These are phyloP conservation scores for Hyaloscypha bicolor DNA, from an alignment of 495 filamentous ascomycete species.

Conservation along the genomic window DNA sequence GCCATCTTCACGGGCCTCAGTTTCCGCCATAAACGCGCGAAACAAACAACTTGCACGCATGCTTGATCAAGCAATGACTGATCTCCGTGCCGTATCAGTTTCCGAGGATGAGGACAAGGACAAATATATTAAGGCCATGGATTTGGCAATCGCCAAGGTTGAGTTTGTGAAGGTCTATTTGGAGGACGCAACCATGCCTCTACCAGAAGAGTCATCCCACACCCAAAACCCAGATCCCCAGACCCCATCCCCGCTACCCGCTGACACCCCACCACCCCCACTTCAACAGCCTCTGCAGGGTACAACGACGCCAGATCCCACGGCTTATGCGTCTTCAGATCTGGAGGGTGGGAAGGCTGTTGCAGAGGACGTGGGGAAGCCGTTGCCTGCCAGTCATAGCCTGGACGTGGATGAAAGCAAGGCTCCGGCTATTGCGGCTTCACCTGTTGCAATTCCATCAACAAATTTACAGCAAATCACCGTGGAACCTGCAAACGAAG, in stretches of 20 bases:
- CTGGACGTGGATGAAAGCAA: not conserved
- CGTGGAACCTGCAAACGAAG: constrained; percentile 51
- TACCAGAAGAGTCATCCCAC: constrained; percentile 18
- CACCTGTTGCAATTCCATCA: not conserved
- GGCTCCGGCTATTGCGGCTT: not conserved
- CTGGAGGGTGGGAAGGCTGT: not conserved
- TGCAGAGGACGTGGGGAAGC: not conserved
- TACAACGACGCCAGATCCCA: not conserved
- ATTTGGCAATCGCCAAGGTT: constrained; percentile 68
- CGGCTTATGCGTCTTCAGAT: not conserved
- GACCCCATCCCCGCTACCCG: constrained; percentile 7
- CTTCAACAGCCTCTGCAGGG: not conserved
- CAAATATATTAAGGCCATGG: constrained; percentile 50
- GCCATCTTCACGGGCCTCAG: constrained; percentile 34
- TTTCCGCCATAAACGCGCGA: constrained; percentile 62
- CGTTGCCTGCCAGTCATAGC: constrained; percentile 10
- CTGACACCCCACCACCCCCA: constrained; percentile 14
- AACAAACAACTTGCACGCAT: constrained; percentile 73
- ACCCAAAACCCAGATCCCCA: not conserved
- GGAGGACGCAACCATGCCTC: constrained; percentile 52
- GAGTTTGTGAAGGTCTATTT: constrained; percentile 80
- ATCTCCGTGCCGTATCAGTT: constrained; percentile 56
- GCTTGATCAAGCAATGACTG: constrained; percentile 69
- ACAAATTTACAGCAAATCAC: constrained; percentile 26
- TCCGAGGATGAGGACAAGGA: constrained; percentile 39